A percentile compares a stretch with the other conserved stretches of the same genome.
Conservation (phyloP, 129 eudicot genomes). For the Tagetes patula region DNA sequence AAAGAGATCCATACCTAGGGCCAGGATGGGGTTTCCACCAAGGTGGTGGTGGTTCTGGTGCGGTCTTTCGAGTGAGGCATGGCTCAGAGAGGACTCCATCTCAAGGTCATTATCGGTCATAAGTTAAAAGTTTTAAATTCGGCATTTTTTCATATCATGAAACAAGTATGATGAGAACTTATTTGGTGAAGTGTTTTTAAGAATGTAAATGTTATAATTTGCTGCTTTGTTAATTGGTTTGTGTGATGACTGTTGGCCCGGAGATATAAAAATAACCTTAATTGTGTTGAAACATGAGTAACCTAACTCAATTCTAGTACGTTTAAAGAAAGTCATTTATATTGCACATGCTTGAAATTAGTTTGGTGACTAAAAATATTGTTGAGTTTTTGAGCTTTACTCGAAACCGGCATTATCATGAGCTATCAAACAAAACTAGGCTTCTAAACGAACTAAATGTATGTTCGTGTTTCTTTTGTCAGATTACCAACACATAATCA, state of each 20-base stretch:
- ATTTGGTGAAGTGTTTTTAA: slow-evolving; percentile 33
- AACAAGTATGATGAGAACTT: slow-evolving; percentile 40
- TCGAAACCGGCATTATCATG: too few species aligned
- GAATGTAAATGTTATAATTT: slow-evolving; percentile 21
- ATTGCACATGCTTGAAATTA: too few species aligned
- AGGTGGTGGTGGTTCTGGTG: slow-evolving; percentile 42
- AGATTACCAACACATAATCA: too few species aligned
- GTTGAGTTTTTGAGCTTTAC: too few species aligned
- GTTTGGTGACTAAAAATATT: too few species aligned
- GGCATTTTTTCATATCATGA: slow-evolving; percentile 6
- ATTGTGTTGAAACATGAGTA: slow-evolving; percentile 18
- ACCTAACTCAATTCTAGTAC: too few species aligned
- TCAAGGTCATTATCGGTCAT: slow-evolving; percentile 58
- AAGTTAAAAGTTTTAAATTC: slow-evolving; percentile 30
- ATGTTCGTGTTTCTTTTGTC: too few species aligned
- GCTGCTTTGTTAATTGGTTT: slow-evolving; percentile 34
- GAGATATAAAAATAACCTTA: slow-evolving; percentile 32
- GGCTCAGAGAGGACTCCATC: slow-evolving; percentile 76
- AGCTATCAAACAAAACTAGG: too few species aligned
- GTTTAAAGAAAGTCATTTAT: too few species aligned
- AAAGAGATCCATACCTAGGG: slow-evolving; percentile 51
- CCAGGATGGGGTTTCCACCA: slow-evolving; percentile 59
- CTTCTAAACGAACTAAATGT: too few species aligned
- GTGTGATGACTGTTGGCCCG: slow-evolving; percentile 45
- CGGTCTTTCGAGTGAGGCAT: slow-evolving; percentile 66